phyloP scores from a whole-genome alignment of 2,329 filamentous ascomycete genomes.

The Cladosporium velox region DNA sequence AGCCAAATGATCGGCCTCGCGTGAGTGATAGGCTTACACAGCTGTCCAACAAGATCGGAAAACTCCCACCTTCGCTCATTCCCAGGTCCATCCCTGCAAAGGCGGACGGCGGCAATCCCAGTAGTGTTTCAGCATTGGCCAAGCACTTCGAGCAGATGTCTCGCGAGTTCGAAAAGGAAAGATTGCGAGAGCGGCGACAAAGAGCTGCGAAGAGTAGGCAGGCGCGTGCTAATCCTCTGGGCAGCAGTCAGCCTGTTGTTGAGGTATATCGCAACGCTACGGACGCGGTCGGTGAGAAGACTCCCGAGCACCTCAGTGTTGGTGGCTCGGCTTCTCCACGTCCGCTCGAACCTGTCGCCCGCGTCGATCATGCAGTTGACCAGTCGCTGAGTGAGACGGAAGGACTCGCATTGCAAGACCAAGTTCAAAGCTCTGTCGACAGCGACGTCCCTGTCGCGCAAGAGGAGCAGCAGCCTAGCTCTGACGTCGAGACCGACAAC shows the following conservation, averaged over 20 bases:
- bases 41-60: constrained; percentile 53
- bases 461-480: not conserved
- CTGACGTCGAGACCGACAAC: constrained; percentile 42
- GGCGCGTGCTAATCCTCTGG: constrained; percentile 82
- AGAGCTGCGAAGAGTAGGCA: constrained; percentile 73
- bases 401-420: constrained; percentile 8
- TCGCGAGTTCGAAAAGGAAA: constrained; percentile 93
- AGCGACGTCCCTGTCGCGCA: not conserved
- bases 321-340: constrained; percentile 3
- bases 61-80: constrained; percentile 70
- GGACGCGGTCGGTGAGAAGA: constrained; percentile 67
- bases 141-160: constrained; percentile 96
- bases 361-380: constrained; percentile 15
- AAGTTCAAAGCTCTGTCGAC: constrained; percentile 7
- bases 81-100: constrained; percentile 77
- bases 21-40: constrained; percentile 61
- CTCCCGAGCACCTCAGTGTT: constrained; percentile 18
- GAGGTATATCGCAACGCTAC: constrained; percentile 94
- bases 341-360: constrained; percentile 1
- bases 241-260: constrained; percentile 92
- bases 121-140: constrained; percentile 86
- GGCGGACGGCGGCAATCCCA: constrained; percentile 52
- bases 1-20: constrained; percentile 64
- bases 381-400: constrained; percentile 7
- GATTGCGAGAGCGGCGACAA: constrained; percentile 80